Evolutionary conservation across 495 filamentous ascomycete genomes (phyloP).

Genomic region (Tuber aestivum): DNA sequence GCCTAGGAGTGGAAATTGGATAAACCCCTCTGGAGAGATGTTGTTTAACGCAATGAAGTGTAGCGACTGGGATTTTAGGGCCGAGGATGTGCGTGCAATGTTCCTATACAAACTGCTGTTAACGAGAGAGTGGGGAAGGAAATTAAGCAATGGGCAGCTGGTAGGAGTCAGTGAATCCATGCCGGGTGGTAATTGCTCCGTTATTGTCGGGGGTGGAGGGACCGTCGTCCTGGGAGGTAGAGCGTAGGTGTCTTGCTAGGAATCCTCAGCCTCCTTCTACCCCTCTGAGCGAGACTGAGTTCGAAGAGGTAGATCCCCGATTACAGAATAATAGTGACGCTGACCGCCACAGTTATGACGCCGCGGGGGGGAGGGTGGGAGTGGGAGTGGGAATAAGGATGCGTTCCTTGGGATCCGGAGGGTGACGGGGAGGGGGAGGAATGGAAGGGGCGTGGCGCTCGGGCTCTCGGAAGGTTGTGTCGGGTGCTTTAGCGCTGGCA

Average conservation of each 20-base stretch:
- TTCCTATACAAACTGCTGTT: constrained; percentile 97
- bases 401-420: constrained; percentile 43
- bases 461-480: constrained; percentile 11
- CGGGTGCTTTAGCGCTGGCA: constrained; percentile 20
- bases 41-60: constrained; percentile 92
- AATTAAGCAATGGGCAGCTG: constrained; percentile 77
- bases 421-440: constrained; percentile 34
- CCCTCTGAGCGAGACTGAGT: background rate
- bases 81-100: constrained; percentile 78
- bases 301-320: constrained; percentile 8
- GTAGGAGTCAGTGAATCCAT: constrained; percentile 45
- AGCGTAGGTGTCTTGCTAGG: background rate
- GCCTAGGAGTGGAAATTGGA: too few relatives aligned
- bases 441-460: constrained; percentile 13
- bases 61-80: constrained; percentile 58
- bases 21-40: constrained; percentile 90
- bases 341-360: constrained; percentile 26
- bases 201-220: constrained; percentile 19
- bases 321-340: constrained; percentile 65
- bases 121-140: constrained; percentile 81
- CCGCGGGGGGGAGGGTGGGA: too few relatives aligned
- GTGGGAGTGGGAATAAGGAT: constrained; percentile 40
- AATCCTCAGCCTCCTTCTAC: background rate
- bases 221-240: constrained; percentile 30
- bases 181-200: background rate